These are phyloP conservation scores for Aulographum hederae DNA, from an alignment of 2,329 filamentous ascomycete species.

Conservation along the genomic window DNA sequence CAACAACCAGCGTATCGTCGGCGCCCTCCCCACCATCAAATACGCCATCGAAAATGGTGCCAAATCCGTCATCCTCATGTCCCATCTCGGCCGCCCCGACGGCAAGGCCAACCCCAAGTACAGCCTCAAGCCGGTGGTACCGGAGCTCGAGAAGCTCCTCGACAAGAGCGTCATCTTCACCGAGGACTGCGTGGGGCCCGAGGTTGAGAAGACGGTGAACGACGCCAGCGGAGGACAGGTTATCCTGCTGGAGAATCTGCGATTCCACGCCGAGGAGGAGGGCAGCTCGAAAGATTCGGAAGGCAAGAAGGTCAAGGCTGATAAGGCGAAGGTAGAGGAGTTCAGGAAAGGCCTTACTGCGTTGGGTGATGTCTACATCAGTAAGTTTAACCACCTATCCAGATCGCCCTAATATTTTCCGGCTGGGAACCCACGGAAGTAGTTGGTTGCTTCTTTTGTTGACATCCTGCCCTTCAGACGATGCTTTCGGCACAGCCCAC, in stretches of 20 bases:
- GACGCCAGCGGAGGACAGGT: conserved; percentile 66
- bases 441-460: too few relatives aligned
- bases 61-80: conserved; percentile 93
- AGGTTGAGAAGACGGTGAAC: conserved; percentile 80
- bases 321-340: conserved; percentile 77
- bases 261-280: conserved; percentile 97
- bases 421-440: conserved; percentile 7
- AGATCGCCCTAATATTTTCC: conserved; percentile 2
- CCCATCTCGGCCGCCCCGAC: conserved; percentile 89
- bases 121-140: conserved; percentile 79
- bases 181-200: conserved; percentile 73
- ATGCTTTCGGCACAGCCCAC: conserved; percentile 96
- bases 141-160: conserved; percentile 81
- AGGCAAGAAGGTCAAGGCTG: conserved; percentile 95
- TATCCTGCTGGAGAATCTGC: conserved; percentile 88
- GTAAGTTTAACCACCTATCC: conserved; percentile 33
- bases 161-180: conserved; percentile 74
- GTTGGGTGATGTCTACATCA: conserved; percentile 91
- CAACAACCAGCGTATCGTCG: conserved; percentile 96
- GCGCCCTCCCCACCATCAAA: conserved; percentile 89
- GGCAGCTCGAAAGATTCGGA: conserved; percentile 85
- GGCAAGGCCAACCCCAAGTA: conserved; percentile 83
- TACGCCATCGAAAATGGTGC: conserved; percentile 79
- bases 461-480: conserved; percentile 38
- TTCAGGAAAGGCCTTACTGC: conserved; percentile 93